Conservation (phyloP, 257 asterid species). For the Solanum etuberosum region DNA sequence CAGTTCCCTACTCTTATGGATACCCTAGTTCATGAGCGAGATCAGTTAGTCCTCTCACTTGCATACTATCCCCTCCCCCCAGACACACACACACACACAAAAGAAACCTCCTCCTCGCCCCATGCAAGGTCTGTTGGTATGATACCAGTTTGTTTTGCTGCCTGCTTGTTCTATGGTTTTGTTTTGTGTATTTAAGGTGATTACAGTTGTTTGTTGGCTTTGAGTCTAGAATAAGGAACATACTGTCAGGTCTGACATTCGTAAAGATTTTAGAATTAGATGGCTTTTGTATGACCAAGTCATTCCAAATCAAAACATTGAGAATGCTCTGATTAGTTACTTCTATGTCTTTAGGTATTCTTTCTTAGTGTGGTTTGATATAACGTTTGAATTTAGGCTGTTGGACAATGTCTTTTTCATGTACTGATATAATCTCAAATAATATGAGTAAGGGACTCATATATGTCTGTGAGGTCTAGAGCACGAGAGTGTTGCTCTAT, state of each 20-base stretch:
- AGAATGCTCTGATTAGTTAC: background rate
- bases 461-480: background rate
- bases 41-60: conserved; percentile 46
- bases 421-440: background rate
- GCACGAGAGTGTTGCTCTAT: background rate
- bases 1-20: conserved; percentile 87
- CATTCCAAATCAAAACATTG: background rate
- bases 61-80: no score
- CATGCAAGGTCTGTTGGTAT: background rate
- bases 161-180: background rate
- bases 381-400: background rate
- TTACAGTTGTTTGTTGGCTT: background rate
- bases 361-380: background rate
- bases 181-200: background rate
- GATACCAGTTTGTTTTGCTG: background rate
- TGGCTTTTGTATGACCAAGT: background rate
- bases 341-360: background rate
- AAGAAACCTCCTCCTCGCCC: background rate
- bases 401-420: background rate
- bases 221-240: background rate
- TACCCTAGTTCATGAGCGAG: conserved; percentile 91
- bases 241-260: background rate
- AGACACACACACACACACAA: background rate
- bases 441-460: background rate
- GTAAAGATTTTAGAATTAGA: background rate